Evolutionary conservation across 2,329 filamentous ascomycete genomes (phyloP).

Genomic region (Colletotrichum sp.): DNA sequence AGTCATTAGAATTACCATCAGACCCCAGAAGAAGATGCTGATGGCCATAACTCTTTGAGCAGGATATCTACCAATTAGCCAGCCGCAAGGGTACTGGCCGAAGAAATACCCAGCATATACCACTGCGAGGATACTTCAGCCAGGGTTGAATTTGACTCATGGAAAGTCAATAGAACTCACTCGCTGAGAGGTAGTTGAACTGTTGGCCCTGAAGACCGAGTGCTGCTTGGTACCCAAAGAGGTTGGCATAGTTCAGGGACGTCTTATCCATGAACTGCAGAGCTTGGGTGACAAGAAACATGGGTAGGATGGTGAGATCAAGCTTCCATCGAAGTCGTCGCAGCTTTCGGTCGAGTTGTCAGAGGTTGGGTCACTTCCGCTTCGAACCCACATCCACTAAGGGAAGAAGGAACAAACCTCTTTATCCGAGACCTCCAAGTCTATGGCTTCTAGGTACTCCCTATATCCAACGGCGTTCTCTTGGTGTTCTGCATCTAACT

Average conservation of each 20-base stretch:
- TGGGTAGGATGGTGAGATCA: slow-evolving; percentile 32
- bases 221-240: slow-evolving; percentile 39
- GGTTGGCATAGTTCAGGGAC: slow-evolving; percentile 34
- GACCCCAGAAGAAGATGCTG: slow-evolving; percentile 26
- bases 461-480: not conserved
- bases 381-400: not conserved
- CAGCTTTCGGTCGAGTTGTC: not conserved
- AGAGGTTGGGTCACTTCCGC: not conserved
- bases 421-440: not conserved
- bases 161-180: slow-evolving; percentile 9
- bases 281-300: slow-evolving; percentile 33
- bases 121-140: slow-evolving; percentile 22
- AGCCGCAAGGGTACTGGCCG: slow-evolving; percentile 44
- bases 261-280: slow-evolving; percentile 36
- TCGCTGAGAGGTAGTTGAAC: slow-evolving; percentile 40
- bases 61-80: slow-evolving; percentile 39
- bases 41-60: slow-evolving; percentile 37
- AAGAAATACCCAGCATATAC: slow-evolving; percentile 45
- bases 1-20: slow-evolving; percentile 36
- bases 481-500: not conserved
- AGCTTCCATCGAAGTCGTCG: slow-evolving; percentile 31
- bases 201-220: slow-evolving; percentile 34
- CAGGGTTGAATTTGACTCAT: no score
- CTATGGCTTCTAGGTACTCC: not conserved
- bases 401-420: not conserved